Base-by-base conservation (phyloP, 1,139 yeast genomes). In the Yamadazyma diospyri region DNA sequence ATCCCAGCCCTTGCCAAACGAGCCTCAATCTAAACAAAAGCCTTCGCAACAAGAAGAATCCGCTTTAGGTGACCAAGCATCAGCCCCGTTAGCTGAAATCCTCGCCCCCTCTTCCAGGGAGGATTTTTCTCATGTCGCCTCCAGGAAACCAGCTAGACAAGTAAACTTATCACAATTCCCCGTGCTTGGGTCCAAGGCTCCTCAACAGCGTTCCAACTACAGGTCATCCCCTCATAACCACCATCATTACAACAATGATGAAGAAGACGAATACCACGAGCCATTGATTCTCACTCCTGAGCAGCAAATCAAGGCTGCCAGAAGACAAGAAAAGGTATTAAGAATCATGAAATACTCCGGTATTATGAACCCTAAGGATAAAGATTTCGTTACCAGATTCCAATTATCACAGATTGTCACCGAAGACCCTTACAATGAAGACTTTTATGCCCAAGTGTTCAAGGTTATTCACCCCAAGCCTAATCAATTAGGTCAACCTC, bases 401-500 rank as follows among this genome's bases (percentile, higher is more conserved):
- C 98, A 94, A 61, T 72, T 92, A 44, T 88, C 96, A 30, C 97
- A 89, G 55, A 84, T 92, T 60, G 97, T 92, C 29, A 85, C 97
- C 13, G 97, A 89, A 38, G 98, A 94, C 57, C 98, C 98, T 8
- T 87, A 85, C 58, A 88, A 87, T 51, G 98, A 92, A 58, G 98
- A 94, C 63, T 94, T 92, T 52, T 92, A 92, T 56, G 88, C 85
- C 51, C 97, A 92, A 59, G 97, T 94, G 25, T 86, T 78, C 62
- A 85, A 89, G 53, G 88, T 92, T 30, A 76, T 92, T 51, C 94
- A 75, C 47, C 75, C 76, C 17, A 69, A 81, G 53, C 68, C 78
- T 45, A 48, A 68, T 64, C 62, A 61, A 53, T 50, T 58, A 51
- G 51, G 65, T 45, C 43, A 69, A 64, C 52, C 72, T 64, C 61